A percentile compares a stretch with the other conserved stretches of the same genome.
phyloP scores from a whole-genome alignment of 176 grass and related monocot species.

The Oryza coarctata region DNA sequence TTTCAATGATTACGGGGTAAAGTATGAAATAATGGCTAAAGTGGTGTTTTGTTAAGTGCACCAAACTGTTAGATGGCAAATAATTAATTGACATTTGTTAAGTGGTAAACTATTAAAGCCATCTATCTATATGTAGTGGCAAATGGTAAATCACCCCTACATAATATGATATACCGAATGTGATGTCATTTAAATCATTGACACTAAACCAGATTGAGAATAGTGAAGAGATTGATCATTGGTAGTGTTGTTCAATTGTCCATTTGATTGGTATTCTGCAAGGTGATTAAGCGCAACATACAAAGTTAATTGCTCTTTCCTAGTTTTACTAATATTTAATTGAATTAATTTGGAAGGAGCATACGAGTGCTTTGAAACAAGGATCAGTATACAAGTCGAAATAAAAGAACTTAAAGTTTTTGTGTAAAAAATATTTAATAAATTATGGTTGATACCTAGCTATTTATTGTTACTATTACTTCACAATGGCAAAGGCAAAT shows the following conservation, averaged over 20 bases:
- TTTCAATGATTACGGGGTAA: neutral
- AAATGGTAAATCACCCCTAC: neutral
- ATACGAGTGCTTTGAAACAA: neutral
- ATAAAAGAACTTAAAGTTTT: neutral
- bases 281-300: slow-evolving; percentile 8
- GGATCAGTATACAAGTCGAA: neutral
- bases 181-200: neutral
- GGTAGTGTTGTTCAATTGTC: slow-evolving; percentile 5
- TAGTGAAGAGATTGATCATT: neutral
- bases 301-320: neutral
- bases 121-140: neutral
- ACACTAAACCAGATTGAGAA: neutral
- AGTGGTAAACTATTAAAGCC: neutral
- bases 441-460: slow-evolving; percentile 11
- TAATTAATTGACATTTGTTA: neutral
- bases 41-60: neutral
- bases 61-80: neutral
- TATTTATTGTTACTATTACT: slow-evolving; percentile 6
- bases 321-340: slow-evolving; percentile 1
- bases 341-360: slow-evolving; percentile 3
- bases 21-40: neutral
- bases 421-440: neutral
- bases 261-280: slow-evolving; percentile 2
- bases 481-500: neutral
- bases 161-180: neutral